These are phyloP conservation scores for Pseudognaphalium luteoalbum DNA, from an alignment of 129 eudicot genomes.

Conservation along the genomic window DNA sequence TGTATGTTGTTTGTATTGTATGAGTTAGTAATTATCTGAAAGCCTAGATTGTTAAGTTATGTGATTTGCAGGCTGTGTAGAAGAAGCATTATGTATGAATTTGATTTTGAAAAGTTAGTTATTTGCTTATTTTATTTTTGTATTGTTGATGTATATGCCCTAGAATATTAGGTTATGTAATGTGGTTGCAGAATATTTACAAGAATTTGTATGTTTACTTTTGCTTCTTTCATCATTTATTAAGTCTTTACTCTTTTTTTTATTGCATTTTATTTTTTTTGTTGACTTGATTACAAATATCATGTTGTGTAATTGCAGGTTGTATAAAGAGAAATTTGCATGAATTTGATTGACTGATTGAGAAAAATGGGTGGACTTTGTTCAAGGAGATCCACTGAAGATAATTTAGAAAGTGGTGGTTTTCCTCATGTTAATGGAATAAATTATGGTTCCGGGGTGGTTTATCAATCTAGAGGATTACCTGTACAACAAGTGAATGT, in stretches of 20 bases:
- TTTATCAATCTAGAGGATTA: conserved; percentile 53
- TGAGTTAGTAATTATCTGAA: neutral
- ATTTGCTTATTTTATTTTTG: too few species aligned
- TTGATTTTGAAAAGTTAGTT: neutral
- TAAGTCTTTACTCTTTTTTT: too few species aligned
- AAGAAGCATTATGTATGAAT: neutral
- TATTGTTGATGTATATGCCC: neutral
- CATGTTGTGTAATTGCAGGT: neutral
- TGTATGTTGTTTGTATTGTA: neutral
- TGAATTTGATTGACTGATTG: conserved; percentile 24
- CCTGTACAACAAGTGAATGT: conserved; percentile 31
- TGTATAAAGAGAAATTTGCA: conserved; percentile 19
- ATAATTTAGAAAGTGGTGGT: neutral
- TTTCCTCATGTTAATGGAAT: conserved; percentile 55
- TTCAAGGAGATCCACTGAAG: conserved; percentile 36
- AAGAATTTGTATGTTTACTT: neutral
- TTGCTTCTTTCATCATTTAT: neutral
- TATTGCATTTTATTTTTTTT: too few species aligned
- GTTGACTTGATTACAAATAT: too few species aligned
- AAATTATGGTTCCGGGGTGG: conserved; percentile 46
- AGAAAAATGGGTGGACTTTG: conserved; percentile 83
- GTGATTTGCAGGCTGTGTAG: conserved; percentile 10
- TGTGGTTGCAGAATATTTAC: neutral
- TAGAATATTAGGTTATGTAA: neutral
- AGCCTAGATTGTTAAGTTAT: neutral